phyloP scores from a whole-genome alignment of 805 yeast species.

The Metschnikowia matae region DNA sequence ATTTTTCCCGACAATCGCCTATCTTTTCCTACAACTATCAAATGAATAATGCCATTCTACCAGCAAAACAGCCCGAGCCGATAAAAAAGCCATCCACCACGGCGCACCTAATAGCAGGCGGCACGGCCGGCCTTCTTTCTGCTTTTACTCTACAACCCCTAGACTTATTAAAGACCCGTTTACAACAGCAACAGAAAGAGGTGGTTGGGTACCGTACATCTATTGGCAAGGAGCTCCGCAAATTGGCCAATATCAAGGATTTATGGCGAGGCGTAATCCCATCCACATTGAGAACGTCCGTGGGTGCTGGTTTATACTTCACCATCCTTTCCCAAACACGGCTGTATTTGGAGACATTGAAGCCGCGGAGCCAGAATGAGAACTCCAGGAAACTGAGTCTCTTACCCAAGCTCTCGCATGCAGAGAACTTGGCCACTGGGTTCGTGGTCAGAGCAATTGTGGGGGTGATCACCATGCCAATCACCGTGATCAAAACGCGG shows the following conservation, averaged over 20 bases:
- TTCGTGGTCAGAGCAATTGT: constrained; percentile 74
- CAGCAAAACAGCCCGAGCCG: background rate
- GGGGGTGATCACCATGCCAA: constrained; percentile 90
- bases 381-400: constrained; percentile 17
- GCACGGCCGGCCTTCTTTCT: constrained; percentile 77
- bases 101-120: constrained; percentile 74
- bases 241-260: constrained; percentile 39
- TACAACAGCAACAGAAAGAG: constrained; percentile 52
- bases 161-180: constrained; percentile 81
- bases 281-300: constrained; percentile 81
- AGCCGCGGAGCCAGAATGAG: constrained; percentile 25
- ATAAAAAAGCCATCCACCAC: constrained; percentile 11
- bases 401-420: constrained; percentile 68
- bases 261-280: constrained; percentile 96
- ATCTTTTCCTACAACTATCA: background rate
- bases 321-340: constrained; percentile 66
- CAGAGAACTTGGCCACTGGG: constrained; percentile 73
- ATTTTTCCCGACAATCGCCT: background rate
- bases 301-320: constrained; percentile 85
- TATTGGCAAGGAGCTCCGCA: constrained; percentile 40
- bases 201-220: constrained; percentile 22
- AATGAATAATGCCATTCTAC: background rate
- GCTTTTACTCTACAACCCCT: constrained; percentile 82
- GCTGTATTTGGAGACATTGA: constrained; percentile 38
- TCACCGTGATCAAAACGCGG: constrained; percentile 84